A percentile compares a stretch with the other conserved stretches of the same genome.
phyloP scores from a whole-genome alignment of 2,329 filamentous ascomycete genomes.

The Neophaeococcomyces aloes region DNA sequence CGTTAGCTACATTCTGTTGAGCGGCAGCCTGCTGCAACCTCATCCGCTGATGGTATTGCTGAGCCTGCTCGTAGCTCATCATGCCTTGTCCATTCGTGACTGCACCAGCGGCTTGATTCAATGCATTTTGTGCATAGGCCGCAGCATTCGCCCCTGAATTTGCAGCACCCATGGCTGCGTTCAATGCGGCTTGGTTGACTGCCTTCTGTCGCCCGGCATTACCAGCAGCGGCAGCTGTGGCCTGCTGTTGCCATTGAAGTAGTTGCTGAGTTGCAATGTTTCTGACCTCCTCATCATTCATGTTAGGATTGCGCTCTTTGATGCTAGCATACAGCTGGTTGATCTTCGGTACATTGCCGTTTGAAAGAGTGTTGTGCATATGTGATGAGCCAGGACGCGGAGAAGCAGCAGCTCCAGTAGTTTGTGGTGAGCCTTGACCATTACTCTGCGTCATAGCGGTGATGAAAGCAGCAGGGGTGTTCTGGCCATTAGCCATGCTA shows the following conservation, averaged over 20 bases:
- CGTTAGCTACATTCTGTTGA: constrained; percentile 33
- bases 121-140: background rate
- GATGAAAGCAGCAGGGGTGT: constrained; percentile 34
- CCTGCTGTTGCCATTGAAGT: constrained; percentile 35
- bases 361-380: constrained; percentile 39
- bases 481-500: constrained; percentile 28
- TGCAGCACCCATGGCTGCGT: constrained; percentile 37
- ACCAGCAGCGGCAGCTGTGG: constrained; percentile 27
- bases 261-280: constrained; percentile 43
- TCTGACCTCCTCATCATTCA: constrained; percentile 45
- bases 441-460: constrained; percentile 34
- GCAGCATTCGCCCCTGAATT: constrained; percentile 33
- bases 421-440: constrained; percentile 35
- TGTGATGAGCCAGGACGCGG: constrained; percentile 34
- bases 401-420: constrained; percentile 33
- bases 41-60: constrained; percentile 45
- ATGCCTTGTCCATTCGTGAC: constrained; percentile 17
- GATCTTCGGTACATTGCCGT: constrained; percentile 45
- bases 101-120: constrained; percentile 23
- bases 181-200: constrained; percentile 43
- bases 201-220: constrained; percentile 21
- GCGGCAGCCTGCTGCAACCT: constrained; percentile 40
- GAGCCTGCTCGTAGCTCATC: constrained; percentile 39
- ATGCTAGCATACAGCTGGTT: constrained; percentile 44
- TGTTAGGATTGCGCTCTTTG: constrained; percentile 40